Evolutionary conservation across 2,329 filamentous ascomycete genomes (phyloP).

Genomic region (Colletotrichum liaoningense): DNA sequence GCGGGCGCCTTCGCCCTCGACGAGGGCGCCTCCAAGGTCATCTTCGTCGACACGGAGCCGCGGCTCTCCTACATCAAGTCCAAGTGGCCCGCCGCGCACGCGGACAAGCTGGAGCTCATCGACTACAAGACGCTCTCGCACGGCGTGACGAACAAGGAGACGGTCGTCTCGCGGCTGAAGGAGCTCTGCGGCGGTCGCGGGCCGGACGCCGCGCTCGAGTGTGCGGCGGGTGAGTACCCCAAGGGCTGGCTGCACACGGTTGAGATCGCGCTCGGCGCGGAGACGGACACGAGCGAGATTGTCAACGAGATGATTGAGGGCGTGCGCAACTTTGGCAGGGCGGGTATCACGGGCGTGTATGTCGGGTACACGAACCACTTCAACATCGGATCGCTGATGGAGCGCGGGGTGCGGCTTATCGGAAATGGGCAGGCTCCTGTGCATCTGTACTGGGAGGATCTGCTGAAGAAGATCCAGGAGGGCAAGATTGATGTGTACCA

Average conservation of each 20-base stretch:
- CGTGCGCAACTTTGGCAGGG: conserved; percentile 78
- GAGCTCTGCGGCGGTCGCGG: conserved; percentile 79
- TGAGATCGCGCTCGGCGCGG: conserved; percentile 71
- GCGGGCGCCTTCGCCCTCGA: conserved; percentile 78
- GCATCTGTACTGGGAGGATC: conserved; percentile 84
- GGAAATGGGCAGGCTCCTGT: conserved; percentile 77
- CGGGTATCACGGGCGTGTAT: conserved; percentile 80
- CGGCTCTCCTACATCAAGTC: conserved; percentile 76
- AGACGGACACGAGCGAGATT: conserved; percentile 87
- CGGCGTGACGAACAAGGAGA: conserved; percentile 67
- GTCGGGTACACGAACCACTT: conserved; percentile 81
- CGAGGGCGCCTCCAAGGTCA: conserved; percentile 80
- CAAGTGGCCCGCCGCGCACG: conserved; percentile 63
- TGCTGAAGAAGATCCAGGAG: conserved; percentile 75
- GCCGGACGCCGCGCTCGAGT: conserved; percentile 80
- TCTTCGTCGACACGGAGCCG: conserved; percentile 81
- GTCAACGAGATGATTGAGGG: conserved; percentile 83
- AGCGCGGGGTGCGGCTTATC: conserved; percentile 84
- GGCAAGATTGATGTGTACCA: conserved; percentile 79
- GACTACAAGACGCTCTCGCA: conserved; percentile 73
- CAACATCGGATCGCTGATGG: conserved; percentile 86
- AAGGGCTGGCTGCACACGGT: conserved; percentile 71
- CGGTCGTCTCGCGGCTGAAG: conserved; percentile 78
- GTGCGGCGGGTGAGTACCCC: conserved; percentile 69
- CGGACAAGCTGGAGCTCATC: conserved; percentile 71